A percentile compares a stretch with the other conserved stretches of the same genome.
Evolutionary conservation across 352 stramenopile species (phyloP).

Genomic region (Phytophthora sansomeana): DNA sequence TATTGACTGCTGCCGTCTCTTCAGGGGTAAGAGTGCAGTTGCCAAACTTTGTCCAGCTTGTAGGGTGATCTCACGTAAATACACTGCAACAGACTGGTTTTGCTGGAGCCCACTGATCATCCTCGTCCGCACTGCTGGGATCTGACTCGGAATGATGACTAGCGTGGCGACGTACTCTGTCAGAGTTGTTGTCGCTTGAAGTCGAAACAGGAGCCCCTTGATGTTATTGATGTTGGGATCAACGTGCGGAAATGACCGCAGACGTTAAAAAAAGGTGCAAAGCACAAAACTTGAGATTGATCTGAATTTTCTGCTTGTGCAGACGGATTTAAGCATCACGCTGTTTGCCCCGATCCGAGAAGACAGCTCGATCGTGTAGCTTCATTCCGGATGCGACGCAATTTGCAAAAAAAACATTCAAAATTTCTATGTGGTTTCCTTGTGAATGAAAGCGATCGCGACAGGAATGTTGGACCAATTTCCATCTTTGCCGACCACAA

Average conservation of each 20-base stretch:
- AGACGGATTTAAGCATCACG: background rate
- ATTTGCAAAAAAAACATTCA: constrained; percentile 6
- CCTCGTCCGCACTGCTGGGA: no score
- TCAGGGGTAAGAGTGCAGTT: constrained; percentile 2
- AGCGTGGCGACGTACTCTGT: no score
- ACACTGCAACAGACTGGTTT: no score
- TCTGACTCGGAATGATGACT: no score
- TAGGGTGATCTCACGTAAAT: constrained; percentile 19
- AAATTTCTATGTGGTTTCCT: constrained; percentile 8
- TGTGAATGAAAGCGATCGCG: no score
- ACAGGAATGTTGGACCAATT: constrained; percentile 5
- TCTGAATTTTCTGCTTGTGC: background rate
- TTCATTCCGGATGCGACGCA: background rate
- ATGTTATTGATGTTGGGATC: constrained; percentile 5
- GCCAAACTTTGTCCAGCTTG: constrained; percentile 17
- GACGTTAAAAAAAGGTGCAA: constrained; percentile 25
- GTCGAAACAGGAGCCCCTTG: constrained; percentile 1
- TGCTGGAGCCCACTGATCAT: no score
- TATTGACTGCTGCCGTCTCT: background rate
- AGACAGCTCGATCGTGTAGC: background rate
- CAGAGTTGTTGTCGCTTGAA: no score
- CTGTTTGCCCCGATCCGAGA: constrained; percentile 6
- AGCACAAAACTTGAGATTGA: constrained; percentile 12
- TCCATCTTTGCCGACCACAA: constrained; percentile 5
- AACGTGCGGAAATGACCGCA: constrained; percentile 14